phyloP scores from a whole-genome alignment of 75 land plant genomes.

The Isoetes taiwanensis region DNA sequence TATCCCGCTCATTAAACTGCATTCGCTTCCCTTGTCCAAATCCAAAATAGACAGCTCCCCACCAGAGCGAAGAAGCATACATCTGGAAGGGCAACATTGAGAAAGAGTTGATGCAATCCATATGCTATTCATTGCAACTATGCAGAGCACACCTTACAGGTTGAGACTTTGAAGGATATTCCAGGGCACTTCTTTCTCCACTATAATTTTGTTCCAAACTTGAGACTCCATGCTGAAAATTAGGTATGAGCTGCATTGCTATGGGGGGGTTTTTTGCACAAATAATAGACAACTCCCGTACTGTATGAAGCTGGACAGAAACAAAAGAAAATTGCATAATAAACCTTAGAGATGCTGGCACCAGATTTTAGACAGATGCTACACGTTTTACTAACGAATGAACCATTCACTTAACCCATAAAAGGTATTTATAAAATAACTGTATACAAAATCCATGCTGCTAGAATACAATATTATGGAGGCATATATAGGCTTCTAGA shows the following conservation, averaged over 20 bases:
- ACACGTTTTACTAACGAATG: no score
- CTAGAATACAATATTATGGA: no score
- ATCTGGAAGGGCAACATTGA: slow-evolving; percentile 33
- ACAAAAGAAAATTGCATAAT: no score
- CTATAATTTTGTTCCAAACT: neutral
- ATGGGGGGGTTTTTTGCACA: slow-evolving; percentile 86
- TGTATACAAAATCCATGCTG: no score
- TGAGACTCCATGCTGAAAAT: slow-evolving; percentile 25
- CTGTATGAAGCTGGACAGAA: slow-evolving; percentile 99
- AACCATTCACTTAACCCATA: no score
- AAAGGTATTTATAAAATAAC: no score
- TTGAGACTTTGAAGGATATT: neutral
- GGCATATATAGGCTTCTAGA: no score
- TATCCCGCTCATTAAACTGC: slow-evolving; percentile 65
- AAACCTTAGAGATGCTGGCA: no score
- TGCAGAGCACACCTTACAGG: neutral
- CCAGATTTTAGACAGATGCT: no score
- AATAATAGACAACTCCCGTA: slow-evolving; percentile 96
- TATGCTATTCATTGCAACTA: neutral
- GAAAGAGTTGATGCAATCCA: neutral
- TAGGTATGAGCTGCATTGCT: slow-evolving; percentile 88
- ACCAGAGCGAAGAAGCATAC: slow-evolving; percentile 76
- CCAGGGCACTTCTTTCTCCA: neutral
- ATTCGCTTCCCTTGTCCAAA: slow-evolving; percentile 89
- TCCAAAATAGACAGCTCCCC: slow-evolving; percentile 95